Percentiles rank a stretch among this genome's conserved stretches.
These are phyloP conservation scores for Claviceps paspali DNA, from an alignment of 2,329 filamentous ascomycete species.

Conservation along the genomic window DNA sequence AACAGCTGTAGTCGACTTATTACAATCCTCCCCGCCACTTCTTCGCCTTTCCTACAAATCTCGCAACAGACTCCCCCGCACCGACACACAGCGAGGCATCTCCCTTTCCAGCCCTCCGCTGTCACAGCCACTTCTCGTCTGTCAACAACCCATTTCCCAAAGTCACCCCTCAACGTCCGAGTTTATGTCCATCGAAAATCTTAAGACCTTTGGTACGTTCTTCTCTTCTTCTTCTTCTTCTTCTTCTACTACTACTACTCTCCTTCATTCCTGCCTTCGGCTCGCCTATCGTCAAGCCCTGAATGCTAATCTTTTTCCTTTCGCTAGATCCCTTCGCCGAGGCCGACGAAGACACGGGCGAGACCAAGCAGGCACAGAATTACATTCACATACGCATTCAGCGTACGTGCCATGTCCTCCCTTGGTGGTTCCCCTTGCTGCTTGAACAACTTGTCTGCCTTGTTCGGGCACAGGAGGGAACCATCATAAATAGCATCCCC, in stretches of 20 bases:
- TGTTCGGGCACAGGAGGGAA: slow-evolving; percentile 3
- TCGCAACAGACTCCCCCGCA: slow-evolving; percentile 8
- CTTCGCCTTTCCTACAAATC: slow-evolving; percentile 7
- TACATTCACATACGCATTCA: slow-evolving; percentile 99
- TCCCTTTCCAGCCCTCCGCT: slow-evolving; percentile 33
- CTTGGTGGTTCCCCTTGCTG: neutral
- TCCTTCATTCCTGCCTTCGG: no score
- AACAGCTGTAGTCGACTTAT: neutral
- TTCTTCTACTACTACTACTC: no score
- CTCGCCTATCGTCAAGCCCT: slow-evolving; percentile 7
- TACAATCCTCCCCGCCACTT: neutral
- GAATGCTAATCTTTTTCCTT: neutral
- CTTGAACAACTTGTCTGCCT: neutral
- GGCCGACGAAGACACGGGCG: slow-evolving; percentile 98
- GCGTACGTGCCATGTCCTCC: slow-evolving; percentile 46
- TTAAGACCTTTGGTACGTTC: slow-evolving; percentile 77
- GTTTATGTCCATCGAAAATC: slow-evolving; percentile 99
- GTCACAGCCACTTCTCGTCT: slow-evolving; percentile 17
- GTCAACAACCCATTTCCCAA: slow-evolving; percentile 34
- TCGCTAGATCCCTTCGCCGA: slow-evolving; percentile 96
- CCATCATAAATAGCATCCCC: neutral
- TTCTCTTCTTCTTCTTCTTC: neutral
- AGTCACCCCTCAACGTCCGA: slow-evolving; percentile 50
- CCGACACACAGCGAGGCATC: slow-evolving; percentile 27
- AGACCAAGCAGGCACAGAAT: slow-evolving; percentile 88